Percentiles rank a stretch among this genome's conserved stretches.
Conservation (phyloP, 1,284 basidiomycete genomes). For the Sanguinoderma infundibulare region DNA sequence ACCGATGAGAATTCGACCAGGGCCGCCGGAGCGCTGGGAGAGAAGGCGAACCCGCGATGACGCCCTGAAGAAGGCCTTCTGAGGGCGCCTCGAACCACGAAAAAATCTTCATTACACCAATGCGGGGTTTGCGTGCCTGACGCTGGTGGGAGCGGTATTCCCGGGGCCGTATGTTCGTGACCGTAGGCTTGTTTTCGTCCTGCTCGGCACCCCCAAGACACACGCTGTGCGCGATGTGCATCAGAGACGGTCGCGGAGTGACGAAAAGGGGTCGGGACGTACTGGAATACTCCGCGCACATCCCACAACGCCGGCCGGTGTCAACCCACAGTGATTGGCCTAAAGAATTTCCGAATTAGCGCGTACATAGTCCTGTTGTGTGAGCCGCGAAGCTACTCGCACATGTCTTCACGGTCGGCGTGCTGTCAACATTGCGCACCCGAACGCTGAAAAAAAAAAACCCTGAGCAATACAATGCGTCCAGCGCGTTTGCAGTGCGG, state of each 20-base stretch:
- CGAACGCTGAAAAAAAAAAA: background rate
- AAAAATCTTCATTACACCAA: background rate
- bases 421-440: background rate
- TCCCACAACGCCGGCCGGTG: no score
- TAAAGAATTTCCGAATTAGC: no score
- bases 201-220: background rate
- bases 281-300: no score
- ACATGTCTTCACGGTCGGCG: no score
- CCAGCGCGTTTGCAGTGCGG: background rate
- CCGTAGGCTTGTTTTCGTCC: background rate
- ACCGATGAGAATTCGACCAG: background rate
- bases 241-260: background rate
- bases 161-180: background rate
- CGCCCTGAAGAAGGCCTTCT: background rate
- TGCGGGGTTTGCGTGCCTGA: conserved; percentile 11
- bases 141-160: conserved; percentile 1
- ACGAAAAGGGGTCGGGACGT: no score
- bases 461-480: background rate
- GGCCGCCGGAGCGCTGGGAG: background rate
- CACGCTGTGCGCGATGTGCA: background rate
- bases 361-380: no score
- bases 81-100: background rate
- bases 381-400: background rate
- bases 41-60: conserved; percentile 7
- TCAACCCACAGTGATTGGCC: no score